Evolutionary conservation across 257 asterid species (phyloP), one percentile per base, ranked within the genome.

Genomic region (Solanum chilense): DNA sequence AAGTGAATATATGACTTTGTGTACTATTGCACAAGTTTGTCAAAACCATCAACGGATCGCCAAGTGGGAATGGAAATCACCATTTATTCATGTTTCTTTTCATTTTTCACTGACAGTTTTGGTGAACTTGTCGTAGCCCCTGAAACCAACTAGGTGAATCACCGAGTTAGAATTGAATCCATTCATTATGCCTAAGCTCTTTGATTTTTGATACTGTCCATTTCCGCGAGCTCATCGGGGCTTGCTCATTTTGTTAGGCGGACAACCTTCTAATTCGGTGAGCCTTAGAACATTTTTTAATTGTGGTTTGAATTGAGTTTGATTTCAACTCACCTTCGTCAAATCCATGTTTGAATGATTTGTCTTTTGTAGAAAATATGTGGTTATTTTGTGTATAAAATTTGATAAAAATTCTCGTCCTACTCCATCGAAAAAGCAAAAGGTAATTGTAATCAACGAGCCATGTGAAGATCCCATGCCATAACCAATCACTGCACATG

Each of bases 241-340:
- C 9, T 5, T 21, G 1, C 3, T 5, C 62, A 52, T 52, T 9
- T 0, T 18, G 1, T 52, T 52, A 52, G 62, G n/a, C 0, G 10
- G 10, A 52, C 0, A 2, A 3, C 0, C 0, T 52, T 52, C n/a
- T 52, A 3, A 18, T 7, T 52, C 0, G 11, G 23, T 1, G 11
- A 18, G n/a, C n/a, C 62, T 52, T 0, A 18, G 0, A 15, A 52
- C 11, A 52, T 52, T 52, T 52, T 7, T 52, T 3, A 52, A 52
- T 2, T 52, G 10, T 52, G 62, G 10, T 39, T 18, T 7, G 4
- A 52, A 52, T 52, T 52, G 11, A 52, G 10, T 52, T 52, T 52
- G 9, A 52, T 7, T 52, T 18, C 62, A 18, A 52, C n/a, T 52
- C 18, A 52, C 62, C 62, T 52, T 52, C 62, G 3, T 7, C 1